Percentiles rank a stretch among this genome's conserved stretches.
Conservation (phyloP, 1,284 basidiomycete species). For the Malassezia sp. region DNA sequence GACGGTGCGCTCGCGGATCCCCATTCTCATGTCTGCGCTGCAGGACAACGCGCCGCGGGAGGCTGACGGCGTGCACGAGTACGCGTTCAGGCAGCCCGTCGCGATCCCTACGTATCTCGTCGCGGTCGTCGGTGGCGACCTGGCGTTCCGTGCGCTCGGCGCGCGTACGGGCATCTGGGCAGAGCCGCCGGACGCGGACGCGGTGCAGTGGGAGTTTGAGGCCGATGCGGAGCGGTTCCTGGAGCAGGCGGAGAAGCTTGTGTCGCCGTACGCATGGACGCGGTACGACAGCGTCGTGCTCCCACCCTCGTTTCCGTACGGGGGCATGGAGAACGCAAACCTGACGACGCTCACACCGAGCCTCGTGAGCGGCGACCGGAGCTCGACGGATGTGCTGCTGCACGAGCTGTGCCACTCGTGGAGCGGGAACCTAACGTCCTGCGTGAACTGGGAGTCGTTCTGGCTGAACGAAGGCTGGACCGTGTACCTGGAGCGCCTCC, state of each 20-base stretch:
- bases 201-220: slow-evolving; percentile 45
- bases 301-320: slow-evolving; percentile 79
- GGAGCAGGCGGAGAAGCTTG: slow-evolving; percentile 36
- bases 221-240: slow-evolving; percentile 42
- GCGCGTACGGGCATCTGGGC: slow-evolving; percentile 44
- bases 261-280: slow-evolving; percentile 62
- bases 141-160: slow-evolving; percentile 38
- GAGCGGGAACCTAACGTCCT: slow-evolving; percentile 42
- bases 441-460: slow-evolving; percentile 43
- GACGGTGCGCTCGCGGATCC: slow-evolving; percentile 28
- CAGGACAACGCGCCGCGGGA: slow-evolving; percentile 23
- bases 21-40: slow-evolving; percentile 44
- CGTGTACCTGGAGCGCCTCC: slow-evolving; percentile 78
- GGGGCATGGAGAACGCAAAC: slow-evolving; percentile 47
- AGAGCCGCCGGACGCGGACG: slow-evolving; percentile 35
- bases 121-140: slow-evolving; percentile 41
- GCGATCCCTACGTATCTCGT: slow-evolving; percentile 43
- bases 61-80: slow-evolving; percentile 16
- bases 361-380: slow-evolving; percentile 38
- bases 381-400: slow-evolving; percentile 49
- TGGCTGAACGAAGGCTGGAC: slow-evolving; percentile 61
- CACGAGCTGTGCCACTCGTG: slow-evolving; percentile 44
- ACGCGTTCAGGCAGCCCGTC: slow-evolving; percentile 39
- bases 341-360: slow-evolving; percentile 42
- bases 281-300: slow-evolving; percentile 85